A percentile compares a stretch with the other conserved stretches of the same genome.
Conservation (phyloP, 2,329 filamentous ascomycete species). For the Colletotrichum neosansevieriae region DNA sequence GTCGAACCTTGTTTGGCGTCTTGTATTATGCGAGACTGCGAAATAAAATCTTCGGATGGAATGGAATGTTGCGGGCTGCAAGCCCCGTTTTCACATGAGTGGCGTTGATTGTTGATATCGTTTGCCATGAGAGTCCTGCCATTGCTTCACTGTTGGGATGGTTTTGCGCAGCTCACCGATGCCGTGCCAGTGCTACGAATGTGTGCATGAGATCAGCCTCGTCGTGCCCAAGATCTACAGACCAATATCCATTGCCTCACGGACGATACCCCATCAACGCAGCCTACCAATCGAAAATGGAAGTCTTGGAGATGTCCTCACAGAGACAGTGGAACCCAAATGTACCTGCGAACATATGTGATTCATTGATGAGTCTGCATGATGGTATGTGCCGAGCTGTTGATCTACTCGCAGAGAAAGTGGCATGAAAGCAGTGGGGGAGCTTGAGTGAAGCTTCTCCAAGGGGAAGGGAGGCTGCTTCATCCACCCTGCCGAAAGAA, state of each 20-base stretch:
- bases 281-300: too few relatives aligned
- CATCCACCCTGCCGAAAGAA: not conserved
- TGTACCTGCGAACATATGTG: not conserved
- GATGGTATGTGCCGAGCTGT: slow-evolving; percentile 8
- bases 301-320: not conserved
- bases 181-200: not conserved
- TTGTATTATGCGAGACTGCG: not conserved
- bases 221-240: not conserved
- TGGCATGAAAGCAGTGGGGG: not conserved
- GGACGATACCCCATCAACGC: too few relatives aligned
- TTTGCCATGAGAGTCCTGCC: not conserved
- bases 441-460: not conserved
- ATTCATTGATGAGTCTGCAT: not conserved
- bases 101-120: not conserved
- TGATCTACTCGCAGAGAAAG: not conserved
- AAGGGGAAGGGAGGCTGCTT: not conserved
- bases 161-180: not conserved
- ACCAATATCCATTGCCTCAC: not conserved
- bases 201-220: not conserved
- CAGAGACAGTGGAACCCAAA: not conserved
- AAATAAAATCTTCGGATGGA: not conserved
- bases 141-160: slow-evolving; percentile 5
- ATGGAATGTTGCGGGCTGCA: not conserved
- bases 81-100: not conserved
- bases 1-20: not conserved